A percentile compares a stretch with the other conserved stretches of the same genome.
Evolutionary conservation across 208 protist species (phyloP).

Genomic region (Leishmania major): DNA sequence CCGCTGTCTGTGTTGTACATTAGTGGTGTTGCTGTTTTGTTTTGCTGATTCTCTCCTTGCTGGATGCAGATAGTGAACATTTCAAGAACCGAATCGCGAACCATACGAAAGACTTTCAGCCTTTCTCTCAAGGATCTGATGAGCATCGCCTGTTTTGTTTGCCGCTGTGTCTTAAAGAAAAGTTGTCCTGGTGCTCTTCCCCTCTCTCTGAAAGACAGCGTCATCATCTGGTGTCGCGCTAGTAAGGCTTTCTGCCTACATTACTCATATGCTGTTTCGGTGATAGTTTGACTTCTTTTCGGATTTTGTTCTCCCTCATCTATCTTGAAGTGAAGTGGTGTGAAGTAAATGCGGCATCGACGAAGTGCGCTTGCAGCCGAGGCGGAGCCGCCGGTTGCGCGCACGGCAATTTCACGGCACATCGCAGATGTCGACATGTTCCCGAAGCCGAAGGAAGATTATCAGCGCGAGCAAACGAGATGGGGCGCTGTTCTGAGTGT

Average conservation of each 20-base stretch:
- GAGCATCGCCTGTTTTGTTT: neutral
- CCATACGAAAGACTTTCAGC: neutral
- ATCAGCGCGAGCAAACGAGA: constrained; percentile 51
- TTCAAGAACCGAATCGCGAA: neutral
- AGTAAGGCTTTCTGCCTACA: too few species aligned
- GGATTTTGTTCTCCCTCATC: too few species aligned
- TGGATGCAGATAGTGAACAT: neutral
- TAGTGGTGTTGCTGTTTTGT: neutral
- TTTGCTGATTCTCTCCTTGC: neutral
- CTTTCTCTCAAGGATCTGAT: neutral
- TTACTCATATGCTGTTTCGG: too few species aligned
- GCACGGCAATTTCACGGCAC: constrained; percentile 23
- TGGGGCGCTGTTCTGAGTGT: constrained; percentile 54
- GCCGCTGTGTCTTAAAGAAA: neutral
- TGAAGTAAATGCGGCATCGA: constrained; percentile 18
- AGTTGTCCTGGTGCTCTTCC: neutral
- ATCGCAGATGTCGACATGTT: constrained; percentile 62
- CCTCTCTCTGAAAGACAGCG: too few species aligned
- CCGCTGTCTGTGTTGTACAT: neutral
- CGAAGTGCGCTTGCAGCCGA: neutral
- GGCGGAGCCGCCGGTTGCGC: neutral
- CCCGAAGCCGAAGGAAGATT: constrained; percentile 72
- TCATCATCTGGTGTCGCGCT: too few species aligned
- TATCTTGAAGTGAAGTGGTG: too few species aligned
- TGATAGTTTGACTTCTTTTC: too few species aligned